Evolutionary conservation across 345 rosid genomes (phyloP).

Genomic region (Pugionium dolabratum): DNA sequence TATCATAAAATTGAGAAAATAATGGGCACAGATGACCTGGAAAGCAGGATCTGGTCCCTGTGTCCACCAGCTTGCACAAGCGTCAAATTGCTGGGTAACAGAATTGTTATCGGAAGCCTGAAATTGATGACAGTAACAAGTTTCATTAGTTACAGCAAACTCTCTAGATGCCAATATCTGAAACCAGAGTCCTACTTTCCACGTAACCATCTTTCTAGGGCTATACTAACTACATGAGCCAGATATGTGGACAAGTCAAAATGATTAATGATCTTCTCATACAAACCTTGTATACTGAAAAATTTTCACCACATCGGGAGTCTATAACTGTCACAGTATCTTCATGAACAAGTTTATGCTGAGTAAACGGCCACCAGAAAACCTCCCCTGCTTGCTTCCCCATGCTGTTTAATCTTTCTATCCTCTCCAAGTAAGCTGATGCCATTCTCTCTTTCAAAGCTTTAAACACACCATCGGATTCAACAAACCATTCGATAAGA

Average conservation of each 20-base stretch:
- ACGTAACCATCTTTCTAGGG: constrained; percentile 1
- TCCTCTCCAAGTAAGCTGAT: constrained; percentile 59
- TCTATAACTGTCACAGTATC: constrained; percentile 77
- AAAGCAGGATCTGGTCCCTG: constrained; percentile 91
- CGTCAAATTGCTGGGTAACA: constrained; percentile 85
- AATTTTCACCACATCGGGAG: constrained; percentile 90
- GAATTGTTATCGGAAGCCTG: constrained; percentile 49
- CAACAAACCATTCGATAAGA: constrained; percentile 79
- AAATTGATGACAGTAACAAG: constrained; percentile 16
- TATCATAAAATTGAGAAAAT: constrained; percentile 13
- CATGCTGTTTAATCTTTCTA: constrained; percentile 62
- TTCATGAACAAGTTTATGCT: constrained; percentile 75
- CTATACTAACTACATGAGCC: constrained; percentile 1
- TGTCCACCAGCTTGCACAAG: constrained; percentile 99
- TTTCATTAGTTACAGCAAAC: constrained; percentile 12
- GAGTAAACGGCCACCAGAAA: constrained; percentile 99
- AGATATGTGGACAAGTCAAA: constrained; percentile 11
- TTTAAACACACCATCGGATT: constrained; percentile 56
- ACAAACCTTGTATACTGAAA: constrained; percentile 79
- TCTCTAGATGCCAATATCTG: constrained; percentile 8
- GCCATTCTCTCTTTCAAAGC: constrained; percentile 62
- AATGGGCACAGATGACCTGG: constrained; percentile 63
- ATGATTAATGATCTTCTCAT: constrained; percentile 5
- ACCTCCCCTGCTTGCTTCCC: constrained; percentile 66
- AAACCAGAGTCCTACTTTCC: constrained; percentile 13